phyloP scores from a whole-genome alignment of 2,329 filamentous ascomycete species.

The Nemania serpens region DNA sequence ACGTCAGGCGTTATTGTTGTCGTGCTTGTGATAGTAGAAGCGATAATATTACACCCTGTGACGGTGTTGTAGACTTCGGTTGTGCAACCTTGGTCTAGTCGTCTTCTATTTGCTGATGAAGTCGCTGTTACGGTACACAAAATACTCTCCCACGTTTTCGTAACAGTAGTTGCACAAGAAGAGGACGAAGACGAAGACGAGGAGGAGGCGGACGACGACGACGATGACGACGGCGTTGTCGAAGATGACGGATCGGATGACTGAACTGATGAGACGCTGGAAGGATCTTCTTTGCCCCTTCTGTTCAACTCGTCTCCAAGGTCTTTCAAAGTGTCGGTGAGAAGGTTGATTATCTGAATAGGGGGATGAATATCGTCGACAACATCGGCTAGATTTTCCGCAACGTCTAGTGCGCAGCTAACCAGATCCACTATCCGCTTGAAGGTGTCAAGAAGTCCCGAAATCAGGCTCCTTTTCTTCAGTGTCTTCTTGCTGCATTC shows the following conservation, averaged over 20 bases:
- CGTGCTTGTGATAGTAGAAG: neutral
- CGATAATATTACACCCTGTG: neutral
- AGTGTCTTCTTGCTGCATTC: conserved; percentile 4
- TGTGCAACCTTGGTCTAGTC: neutral
- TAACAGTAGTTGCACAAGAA: neutral
- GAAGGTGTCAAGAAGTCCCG: conserved; percentile 1
- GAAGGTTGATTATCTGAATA: conserved; percentile 1
- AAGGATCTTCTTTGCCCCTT: neutral
- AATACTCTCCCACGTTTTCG: conserved; percentile 5
- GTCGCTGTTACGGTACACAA: conserved; percentile 6
- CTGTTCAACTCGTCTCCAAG: conserved; percentile 4
- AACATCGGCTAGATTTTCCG: conserved; percentile 8
- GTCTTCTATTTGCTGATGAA: neutral
- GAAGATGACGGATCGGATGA: neutral
- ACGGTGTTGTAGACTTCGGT: conserved; percentile 3
- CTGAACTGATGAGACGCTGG: neutral
- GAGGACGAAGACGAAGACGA: neutral
- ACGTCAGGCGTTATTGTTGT: neutral
- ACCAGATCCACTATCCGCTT: conserved; percentile 5
- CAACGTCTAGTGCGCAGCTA: conserved; percentile 5
- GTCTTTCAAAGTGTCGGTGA: conserved; percentile 15
- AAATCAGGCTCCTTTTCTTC: conserved; percentile 9
- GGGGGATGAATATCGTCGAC: conserved; percentile 5
- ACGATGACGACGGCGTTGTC: neutral
- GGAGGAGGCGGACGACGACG: neutral